These are phyloP conservation scores for Podaxis pistillaris DNA, from an alignment of 768 basidiomycete species.

Conservation along the genomic window DNA sequence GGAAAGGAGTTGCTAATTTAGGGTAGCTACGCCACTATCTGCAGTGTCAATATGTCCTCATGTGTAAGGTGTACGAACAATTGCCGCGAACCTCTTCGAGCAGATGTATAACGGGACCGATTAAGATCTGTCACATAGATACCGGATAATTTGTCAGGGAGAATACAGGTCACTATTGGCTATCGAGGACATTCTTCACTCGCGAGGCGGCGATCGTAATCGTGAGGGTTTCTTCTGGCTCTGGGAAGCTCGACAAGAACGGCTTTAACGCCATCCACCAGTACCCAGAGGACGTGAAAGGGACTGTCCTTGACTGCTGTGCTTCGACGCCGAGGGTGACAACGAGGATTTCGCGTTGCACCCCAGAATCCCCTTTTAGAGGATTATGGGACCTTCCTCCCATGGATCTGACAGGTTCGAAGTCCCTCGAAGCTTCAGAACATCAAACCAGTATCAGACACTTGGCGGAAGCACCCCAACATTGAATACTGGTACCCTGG, in stretches of 20 bases:
- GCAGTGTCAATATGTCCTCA: not conserved
- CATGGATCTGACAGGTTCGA: not conserved
- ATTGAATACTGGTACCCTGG: not conserved
- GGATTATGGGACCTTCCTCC: not conserved
- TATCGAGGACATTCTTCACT: not conserved
- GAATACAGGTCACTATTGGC: not conserved
- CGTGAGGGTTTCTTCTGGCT: not conserved
- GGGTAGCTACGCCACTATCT: not conserved
- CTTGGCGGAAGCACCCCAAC: constrained; percentile 10
- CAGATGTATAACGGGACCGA: not conserved
- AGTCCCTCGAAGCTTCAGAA: constrained; percentile 10
- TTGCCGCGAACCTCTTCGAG: constrained; percentile 12
- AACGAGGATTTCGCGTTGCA: constrained; percentile 15
- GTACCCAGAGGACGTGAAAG: not conserved
- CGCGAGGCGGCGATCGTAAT: not conserved
- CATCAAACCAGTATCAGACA: not conserved
- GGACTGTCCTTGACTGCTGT: not conserved
- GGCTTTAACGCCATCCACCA: not conserved
- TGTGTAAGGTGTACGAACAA: not conserved
- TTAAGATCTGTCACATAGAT: not conserved
- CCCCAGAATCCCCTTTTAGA: constrained; percentile 1
- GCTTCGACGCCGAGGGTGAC: constrained; percentile 1
- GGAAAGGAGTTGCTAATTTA: constrained; percentile 3
- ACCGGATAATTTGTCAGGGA: not conserved
- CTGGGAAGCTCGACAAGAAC: not conserved